Conservation (phyloP, 2,329 filamentous ascomycete genomes). For the Juglanconis oblonga region DNA sequence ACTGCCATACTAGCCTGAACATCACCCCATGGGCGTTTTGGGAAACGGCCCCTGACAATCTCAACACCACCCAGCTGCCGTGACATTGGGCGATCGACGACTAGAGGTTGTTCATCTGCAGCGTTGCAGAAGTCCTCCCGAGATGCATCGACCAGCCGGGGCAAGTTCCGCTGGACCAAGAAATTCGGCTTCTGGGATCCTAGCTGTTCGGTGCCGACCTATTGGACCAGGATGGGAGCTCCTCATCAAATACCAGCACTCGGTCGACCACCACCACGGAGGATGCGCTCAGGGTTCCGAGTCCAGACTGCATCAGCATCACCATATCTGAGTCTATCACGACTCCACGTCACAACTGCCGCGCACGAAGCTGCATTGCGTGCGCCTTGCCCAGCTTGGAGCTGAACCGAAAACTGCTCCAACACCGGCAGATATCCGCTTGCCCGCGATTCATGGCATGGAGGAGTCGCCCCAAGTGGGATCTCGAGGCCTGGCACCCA, state of each 20-base stretch:
- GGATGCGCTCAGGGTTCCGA: background rate
- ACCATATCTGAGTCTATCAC: background rate
- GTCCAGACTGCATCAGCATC: background rate
- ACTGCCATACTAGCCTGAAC: background rate
- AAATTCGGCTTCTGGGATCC: conserved; percentile 8
- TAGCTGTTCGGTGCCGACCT: conserved; percentile 5
- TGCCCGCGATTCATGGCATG: background rate
- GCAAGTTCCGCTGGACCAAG: conserved; percentile 5
- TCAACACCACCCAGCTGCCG: background rate
- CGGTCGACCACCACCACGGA: conserved; percentile 4
- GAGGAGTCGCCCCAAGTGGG: background rate
- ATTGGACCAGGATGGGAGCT: conserved; percentile 9
- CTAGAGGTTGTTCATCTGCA: conserved; percentile 3
- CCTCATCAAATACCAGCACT: conserved; percentile 8
- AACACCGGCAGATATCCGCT: background rate
- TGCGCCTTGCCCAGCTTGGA: background rate
- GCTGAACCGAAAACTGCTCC: background rate
- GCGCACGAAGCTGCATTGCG: background rate
- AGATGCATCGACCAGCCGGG: conserved; percentile 11
- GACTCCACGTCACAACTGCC: conserved; percentile 2
- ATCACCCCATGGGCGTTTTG: background rate
- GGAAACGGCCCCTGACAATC: background rate
- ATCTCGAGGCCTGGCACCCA: background rate
- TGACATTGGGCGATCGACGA: conserved; percentile 9
- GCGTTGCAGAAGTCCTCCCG: conserved; percentile 15